Evolutionary conservation across 73 alveolate species (phyloP).

Genomic region (Paramecium tetraurelia): DNA sequence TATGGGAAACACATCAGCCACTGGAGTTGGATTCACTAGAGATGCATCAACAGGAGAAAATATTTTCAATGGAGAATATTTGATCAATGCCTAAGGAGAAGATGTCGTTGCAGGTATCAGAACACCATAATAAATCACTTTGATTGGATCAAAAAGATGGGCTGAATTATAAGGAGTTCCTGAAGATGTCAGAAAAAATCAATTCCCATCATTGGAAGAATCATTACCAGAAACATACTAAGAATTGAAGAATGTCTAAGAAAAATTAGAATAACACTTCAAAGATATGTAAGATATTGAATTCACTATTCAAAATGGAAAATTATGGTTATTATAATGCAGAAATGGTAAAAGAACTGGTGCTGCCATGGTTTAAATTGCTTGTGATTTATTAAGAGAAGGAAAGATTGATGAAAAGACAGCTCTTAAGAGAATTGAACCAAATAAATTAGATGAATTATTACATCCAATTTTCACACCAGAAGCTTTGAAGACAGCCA

Average conservation of each 20-base stretch:
- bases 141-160: constrained; percentile 49
- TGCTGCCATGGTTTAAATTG: constrained; percentile 75
- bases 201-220: constrained; percentile 71
- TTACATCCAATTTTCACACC: constrained; percentile 74
- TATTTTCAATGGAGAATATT: constrained; percentile 78
- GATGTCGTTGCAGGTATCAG: constrained; percentile 87
- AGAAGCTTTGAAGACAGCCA: constrained; percentile 62
- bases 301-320: constrained; percentile 78
- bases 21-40: constrained; percentile 84
- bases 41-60: constrained; percentile 81
- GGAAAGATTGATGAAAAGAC: constrained; percentile 70
- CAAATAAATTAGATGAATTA: constrained; percentile 69
- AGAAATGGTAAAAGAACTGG: constrained; percentile 82
- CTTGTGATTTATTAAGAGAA: constrained; percentile 76
- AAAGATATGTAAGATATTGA: constrained; percentile 82
- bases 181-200: constrained; percentile 62
- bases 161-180: constrained; percentile 41
- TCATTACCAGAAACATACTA: constrained; percentile 74
- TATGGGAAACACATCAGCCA: constrained; percentile 74
- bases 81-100: constrained; percentile 81
- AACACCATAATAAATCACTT: constrained; percentile 75
- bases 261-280: constrained; percentile 75
- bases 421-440: constrained; percentile 65
- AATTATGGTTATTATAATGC: constrained; percentile 75
- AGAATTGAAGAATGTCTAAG: constrained; percentile 67